Evolutionary conservation across 2,329 filamentous ascomycete genomes (phyloP), one percentile per base, ranked within the genome.

Genomic region (Bipolaris victoriae): DNA sequence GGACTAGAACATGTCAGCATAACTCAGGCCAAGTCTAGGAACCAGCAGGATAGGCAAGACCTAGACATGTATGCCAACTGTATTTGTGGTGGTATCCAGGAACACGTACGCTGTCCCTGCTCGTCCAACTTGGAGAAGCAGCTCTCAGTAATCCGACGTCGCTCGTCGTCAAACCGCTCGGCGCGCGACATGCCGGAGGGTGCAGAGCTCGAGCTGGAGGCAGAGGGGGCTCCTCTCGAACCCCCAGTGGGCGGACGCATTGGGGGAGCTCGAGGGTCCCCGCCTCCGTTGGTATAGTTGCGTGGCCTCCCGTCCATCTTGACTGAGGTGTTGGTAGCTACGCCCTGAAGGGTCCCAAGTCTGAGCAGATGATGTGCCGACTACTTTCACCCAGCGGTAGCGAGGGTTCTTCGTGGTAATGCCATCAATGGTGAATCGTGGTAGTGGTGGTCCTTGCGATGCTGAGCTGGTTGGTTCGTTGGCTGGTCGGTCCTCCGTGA

Each of bases 101-200:
- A 40, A 50, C 22, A 85, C 90, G 74, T 84, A 96, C 92, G 83
- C 58, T 91, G 89, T 65, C 93, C 93, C 78, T 96, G 91, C 40
- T 86, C 84, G 74, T 98, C 95, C 71, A 88, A 89, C 81, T 96
- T 97, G 76, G 82, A 86, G 81, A 98, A 99, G 80, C 93, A 97
- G 78, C 91, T 97, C 62, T 96, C 90, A 64, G 96, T 89, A 70
- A 99, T 97, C 75, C 95, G 88, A 76, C 87, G 85, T 83, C 97
- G 97, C 83, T 99, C 95, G 73, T 98, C 92, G 77, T 99, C 95
- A 76, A 98, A 99, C 69, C 87, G 86, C 80, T 97, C 92, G 53
- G 94, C 94, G 72, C 81, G 80, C 26, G 73, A 78, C 73, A 77
- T 76, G 49, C 40, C 58, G 1, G 72, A 69, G 41, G 67, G 64